These are phyloP conservation scores for Claviceps pusilla DNA, from an alignment of 2,329 filamentous ascomycete genomes.

Conservation along the genomic window DNA sequence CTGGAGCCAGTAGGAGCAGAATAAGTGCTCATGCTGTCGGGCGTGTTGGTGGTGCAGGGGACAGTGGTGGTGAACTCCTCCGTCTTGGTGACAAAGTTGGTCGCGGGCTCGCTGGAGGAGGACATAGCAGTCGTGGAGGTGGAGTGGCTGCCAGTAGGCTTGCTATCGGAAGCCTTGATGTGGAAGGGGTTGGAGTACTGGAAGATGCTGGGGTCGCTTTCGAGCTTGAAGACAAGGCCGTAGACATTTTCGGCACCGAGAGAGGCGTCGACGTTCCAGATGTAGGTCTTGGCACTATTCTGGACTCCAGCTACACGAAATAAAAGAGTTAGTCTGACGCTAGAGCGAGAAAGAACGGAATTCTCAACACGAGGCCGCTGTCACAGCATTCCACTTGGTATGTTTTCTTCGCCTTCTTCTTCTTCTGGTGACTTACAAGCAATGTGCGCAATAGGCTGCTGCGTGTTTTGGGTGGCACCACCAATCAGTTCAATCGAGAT, in stretches of 20 bases:
- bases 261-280: conserved; percentile 33
- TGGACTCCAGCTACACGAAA: conserved; percentile 27
- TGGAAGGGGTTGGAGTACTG: conserved; percentile 50
- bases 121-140: conserved; percentile 8
- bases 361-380: background rate
- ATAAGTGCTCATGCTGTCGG: conserved; percentile 9
- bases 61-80: conserved; percentile 3
- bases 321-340: background rate
- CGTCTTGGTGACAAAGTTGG: conserved; percentile 4
- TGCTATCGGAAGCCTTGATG: conserved; percentile 23
- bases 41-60: conserved; percentile 8
- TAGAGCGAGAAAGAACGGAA: background rate
- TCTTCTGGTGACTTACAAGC: conserved; percentile 29
- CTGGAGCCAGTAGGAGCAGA: background rate
- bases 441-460: conserved; percentile 28
- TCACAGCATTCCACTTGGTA: background rate
- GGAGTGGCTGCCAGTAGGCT: conserved; percentile 11
- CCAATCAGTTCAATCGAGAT: conserved; percentile 41
- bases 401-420: background rate
- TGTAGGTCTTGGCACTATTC: conserved; percentile 29
- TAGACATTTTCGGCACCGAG: conserved; percentile 35
- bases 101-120: conserved; percentile 9
- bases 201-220: conserved; percentile 32
- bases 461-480: conserved; percentile 28
- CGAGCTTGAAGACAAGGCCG: conserved; percentile 40